These are phyloP conservation scores for Byssoonygena ceratinophila DNA, from an alignment of 2,329 filamentous ascomycete genomes.

Conservation along the genomic window DNA sequence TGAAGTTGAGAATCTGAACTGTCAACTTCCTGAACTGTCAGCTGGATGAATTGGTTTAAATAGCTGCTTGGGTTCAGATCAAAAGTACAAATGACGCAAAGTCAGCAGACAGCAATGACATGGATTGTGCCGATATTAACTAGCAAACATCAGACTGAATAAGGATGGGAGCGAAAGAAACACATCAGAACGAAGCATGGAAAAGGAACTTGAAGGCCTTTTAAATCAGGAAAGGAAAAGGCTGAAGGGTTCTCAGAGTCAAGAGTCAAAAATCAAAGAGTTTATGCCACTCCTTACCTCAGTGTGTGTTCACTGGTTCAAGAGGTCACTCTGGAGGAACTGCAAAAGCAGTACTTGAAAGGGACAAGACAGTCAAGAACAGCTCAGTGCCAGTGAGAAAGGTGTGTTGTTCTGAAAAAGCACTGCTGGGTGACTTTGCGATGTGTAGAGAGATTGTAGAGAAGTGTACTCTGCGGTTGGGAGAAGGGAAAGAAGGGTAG, in stretches of 20 bases:
- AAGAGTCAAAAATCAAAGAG: background rate
- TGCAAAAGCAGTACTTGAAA: background rate
- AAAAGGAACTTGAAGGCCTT: background rate
- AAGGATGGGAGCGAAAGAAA: background rate
- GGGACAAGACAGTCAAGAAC: background rate
- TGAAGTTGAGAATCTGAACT: background rate
- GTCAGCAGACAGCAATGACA: background rate
- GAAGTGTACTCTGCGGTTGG: background rate
- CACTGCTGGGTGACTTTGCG: background rate
- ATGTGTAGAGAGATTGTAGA: background rate
- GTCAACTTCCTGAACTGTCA: background rate
- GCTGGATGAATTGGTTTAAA: background rate
- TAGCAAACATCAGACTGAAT: background rate
- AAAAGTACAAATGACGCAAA: constrained; percentile 1
- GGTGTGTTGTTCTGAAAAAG: background rate
- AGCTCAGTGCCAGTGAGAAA: background rate
- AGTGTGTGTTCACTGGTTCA: no score
- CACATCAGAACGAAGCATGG: background rate
- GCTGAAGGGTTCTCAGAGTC: background rate
- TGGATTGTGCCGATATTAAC: background rate
- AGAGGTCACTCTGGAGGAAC: background rate
- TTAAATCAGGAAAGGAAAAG: background rate
- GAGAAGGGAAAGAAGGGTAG: background rate
- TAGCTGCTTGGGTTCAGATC: background rate
- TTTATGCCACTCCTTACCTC: background rate